These are phyloP conservation scores for Anisodus acutangulus DNA, from an alignment of 257 asterid species.

Conservation along the genomic window DNA sequence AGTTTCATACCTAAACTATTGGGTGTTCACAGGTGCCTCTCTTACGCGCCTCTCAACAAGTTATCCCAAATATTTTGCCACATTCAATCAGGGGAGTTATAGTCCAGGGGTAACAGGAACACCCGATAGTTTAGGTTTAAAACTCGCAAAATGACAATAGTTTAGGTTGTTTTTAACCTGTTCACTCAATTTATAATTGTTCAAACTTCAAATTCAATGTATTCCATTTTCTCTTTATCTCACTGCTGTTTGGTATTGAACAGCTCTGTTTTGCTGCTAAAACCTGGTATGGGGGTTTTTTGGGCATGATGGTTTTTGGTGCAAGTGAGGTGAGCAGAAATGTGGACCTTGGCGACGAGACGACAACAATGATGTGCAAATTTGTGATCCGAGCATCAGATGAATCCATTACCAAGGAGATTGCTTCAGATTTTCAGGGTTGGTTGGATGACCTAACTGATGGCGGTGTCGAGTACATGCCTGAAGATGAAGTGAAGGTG, in stretches of 20 bases:
- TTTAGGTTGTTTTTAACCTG: background rate
- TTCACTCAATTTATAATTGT: background rate
- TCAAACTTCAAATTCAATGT: background rate
- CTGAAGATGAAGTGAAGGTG: constrained; percentile 87
- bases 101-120: background rate
- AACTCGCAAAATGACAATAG: background rate
- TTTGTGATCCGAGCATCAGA: constrained; percentile 91
- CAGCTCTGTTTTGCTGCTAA: constrained; percentile 93
- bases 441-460: constrained; percentile 94
- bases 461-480: constrained; percentile 83
- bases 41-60: background rate
- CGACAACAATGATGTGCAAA: constrained; percentile 92
- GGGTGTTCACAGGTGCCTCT: background rate
- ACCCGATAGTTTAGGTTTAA: background rate
- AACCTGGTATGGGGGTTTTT: constrained; percentile 86
- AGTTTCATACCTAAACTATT: background rate
- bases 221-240: background rate
- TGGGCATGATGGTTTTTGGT: constrained; percentile 92
- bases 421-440: constrained; percentile 78
- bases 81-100: background rate
- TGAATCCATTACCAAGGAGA: constrained; percentile 72
- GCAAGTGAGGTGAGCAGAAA: constrained; percentile 93
- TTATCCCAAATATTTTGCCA: background rate
- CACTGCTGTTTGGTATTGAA: constrained; percentile 27
- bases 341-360: constrained; percentile 88